phyloP scores from a whole-genome alignment of 2,329 filamentous ascomycete genomes.

The Daldinia eschscholtzii region DNA sequence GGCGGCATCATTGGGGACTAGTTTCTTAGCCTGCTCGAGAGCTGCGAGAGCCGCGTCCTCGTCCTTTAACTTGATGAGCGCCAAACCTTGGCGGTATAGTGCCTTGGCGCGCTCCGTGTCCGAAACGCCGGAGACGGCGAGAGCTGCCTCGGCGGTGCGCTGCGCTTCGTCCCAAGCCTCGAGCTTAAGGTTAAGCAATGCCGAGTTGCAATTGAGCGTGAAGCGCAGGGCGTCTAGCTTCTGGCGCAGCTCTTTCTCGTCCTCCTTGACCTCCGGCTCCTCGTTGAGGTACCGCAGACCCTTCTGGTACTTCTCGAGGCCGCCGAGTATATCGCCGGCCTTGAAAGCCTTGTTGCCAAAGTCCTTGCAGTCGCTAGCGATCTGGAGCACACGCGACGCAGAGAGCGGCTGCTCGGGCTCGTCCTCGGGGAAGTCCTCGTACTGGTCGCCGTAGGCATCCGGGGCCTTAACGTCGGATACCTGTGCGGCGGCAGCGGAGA shows the following conservation, averaged over 20 bases:
- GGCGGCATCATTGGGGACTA: constrained; percentile 80
- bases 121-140: constrained; percentile 73
- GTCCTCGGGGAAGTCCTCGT: constrained; percentile 97
- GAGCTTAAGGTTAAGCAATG: constrained; percentile 87
- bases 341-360: constrained; percentile 96
- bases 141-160: constrained; percentile 77
- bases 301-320: constrained; percentile 94
- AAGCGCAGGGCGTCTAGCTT: constrained; percentile 82
- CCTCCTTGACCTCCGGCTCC: constrained; percentile 74
- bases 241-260: constrained; percentile 74
- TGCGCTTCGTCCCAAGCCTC: constrained; percentile 77
- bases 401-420: constrained; percentile 71
- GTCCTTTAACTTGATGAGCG: constrained; percentile 82
- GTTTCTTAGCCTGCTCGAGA: constrained; percentile 79
- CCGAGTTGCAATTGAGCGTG: constrained; percentile 87
- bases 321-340: constrained; percentile 74
- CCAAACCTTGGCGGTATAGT: constrained; percentile 83
- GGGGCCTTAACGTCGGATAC: constrained; percentile 75
- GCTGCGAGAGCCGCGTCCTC: constrained; percentile 84
- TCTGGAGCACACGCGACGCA: constrained; percentile 77
- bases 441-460: constrained; percentile 87
- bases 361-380: constrained; percentile 87
- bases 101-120: constrained; percentile 91
- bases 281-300: constrained; percentile 72
- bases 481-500: constrained; percentile 77